phyloP scores from a whole-genome alignment of 192 early-diverging fungal species.

The Gonapodya sp. region DNA sequence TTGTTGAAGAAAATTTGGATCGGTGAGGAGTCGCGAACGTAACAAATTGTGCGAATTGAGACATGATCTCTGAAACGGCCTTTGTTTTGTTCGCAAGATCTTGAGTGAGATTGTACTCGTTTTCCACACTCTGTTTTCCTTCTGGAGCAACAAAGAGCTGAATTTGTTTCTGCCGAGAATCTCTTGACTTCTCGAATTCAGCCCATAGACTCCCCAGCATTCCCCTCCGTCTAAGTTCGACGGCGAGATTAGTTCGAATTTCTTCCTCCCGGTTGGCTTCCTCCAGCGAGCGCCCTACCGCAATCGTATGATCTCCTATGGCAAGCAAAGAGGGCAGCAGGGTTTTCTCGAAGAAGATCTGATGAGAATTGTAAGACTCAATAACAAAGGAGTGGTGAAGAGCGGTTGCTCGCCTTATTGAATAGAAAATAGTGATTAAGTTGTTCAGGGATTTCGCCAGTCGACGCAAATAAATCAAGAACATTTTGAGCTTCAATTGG shows the following conservation, averaged over 20 bases:
- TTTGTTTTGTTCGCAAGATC: background rate
- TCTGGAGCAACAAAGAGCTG: background rate
- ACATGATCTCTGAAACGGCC: background rate
- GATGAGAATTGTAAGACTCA: background rate
- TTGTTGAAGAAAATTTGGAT: background rate
- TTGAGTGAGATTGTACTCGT: too few species aligned
- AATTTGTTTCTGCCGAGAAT: background rate
- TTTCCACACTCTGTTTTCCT: background rate
- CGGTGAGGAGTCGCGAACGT: background rate
- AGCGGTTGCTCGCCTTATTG: background rate
- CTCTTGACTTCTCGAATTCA: background rate
- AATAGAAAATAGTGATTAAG: background rate
- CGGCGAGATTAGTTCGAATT: background rate
- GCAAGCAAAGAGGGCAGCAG: background rate
- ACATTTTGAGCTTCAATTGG: background rate
- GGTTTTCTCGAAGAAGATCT: background rate
- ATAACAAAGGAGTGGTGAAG: background rate
- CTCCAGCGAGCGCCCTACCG: background rate
- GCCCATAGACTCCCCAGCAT: background rate
- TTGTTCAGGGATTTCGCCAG: background rate
- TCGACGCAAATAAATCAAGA: background rate
- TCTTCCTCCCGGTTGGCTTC: background rate
- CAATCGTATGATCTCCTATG: background rate
- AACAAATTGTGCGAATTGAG: too few species aligned
- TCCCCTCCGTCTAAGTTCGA: background rate